A percentile compares a stretch with the other conserved stretches of the same genome.
Conservation (phyloP, 495 filamentous ascomycete species). For the Elasticomyces elasticus region DNA sequence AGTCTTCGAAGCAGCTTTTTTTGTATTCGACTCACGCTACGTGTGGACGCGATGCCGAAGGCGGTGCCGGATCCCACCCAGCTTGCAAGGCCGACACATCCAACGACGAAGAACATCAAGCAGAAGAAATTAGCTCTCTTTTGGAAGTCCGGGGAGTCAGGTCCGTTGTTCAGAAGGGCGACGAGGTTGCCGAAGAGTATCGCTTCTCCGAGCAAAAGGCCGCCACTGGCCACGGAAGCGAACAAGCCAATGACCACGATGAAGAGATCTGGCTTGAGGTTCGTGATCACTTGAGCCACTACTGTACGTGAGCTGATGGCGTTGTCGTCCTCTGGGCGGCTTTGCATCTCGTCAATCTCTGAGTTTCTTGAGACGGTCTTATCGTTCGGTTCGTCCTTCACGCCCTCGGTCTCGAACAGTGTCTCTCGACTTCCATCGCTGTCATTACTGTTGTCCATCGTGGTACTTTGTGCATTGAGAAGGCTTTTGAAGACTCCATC, state of each 20-base stretch:
- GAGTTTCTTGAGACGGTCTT: background rate
- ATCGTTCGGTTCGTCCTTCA: background rate
- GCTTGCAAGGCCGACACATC: slow-evolving; percentile 38
- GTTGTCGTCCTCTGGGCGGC: background rate
- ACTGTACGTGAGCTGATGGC: background rate
- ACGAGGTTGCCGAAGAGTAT: slow-evolving; percentile 46
- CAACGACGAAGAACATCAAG: slow-evolving; percentile 46
- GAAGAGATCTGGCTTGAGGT: slow-evolving; percentile 11
- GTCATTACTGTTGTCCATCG: background rate
- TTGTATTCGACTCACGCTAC: slow-evolving; percentile 28
- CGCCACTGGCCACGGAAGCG: slow-evolving; percentile 35
- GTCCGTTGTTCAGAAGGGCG: slow-evolving; percentile 27
- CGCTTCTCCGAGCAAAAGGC: slow-evolving; percentile 38
- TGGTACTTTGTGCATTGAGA: slow-evolving; percentile 16
- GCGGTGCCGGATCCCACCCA: slow-evolving; percentile 37
- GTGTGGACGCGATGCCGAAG: slow-evolving; percentile 42
- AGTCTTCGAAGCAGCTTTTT: slow-evolving; percentile 40
- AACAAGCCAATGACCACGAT: slow-evolving; percentile 16
- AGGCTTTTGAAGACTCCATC: slow-evolving; percentile 27
- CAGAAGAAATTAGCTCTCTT: slow-evolving; percentile 38
- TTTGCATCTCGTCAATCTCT: background rate
- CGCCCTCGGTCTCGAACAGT: background rate
- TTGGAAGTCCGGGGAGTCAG: slow-evolving; percentile 17
- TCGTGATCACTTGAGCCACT: background rate
- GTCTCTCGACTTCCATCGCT: background rate